Evolutionary conservation across 495 filamentous ascomycete species (phyloP).

Genomic region (Jackrogersella multiformis): DNA sequence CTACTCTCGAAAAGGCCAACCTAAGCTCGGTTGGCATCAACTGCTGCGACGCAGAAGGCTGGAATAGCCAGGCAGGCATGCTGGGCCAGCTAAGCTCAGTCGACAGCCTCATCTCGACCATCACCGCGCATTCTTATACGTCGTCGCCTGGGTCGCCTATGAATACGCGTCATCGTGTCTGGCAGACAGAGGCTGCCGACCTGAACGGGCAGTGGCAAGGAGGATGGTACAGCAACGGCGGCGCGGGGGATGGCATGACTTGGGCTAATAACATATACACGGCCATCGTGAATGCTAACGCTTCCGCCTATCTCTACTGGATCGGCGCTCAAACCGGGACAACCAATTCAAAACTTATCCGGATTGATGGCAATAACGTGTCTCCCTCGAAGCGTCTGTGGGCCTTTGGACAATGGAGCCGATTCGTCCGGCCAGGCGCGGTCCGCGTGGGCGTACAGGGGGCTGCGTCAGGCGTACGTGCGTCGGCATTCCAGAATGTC

Average conservation of each 20-base stretch:
- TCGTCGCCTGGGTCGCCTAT: slow-evolving; percentile 50
- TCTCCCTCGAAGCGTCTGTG: slow-evolving; percentile 56
- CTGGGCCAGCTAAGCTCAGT: slow-evolving; percentile 54
- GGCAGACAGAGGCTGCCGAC: slow-evolving; percentile 65
- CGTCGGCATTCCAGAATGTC: slow-evolving; percentile 57
- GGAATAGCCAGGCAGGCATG: slow-evolving; percentile 52
- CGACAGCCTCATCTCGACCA: slow-evolving; percentile 50
- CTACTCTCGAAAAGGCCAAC: slow-evolving; percentile 54
- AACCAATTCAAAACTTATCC: slow-evolving; percentile 55
- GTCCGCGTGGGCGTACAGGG: slow-evolving; percentile 51
- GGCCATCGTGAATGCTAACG: slow-evolving; percentile 53
- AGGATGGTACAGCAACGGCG: slow-evolving; percentile 56
- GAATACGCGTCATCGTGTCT: slow-evolving; percentile 51
- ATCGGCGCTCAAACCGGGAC: slow-evolving; percentile 56
- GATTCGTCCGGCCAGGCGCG: slow-evolving; percentile 59
- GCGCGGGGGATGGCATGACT: slow-evolving; percentile 56
- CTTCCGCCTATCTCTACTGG: slow-evolving; percentile 64
- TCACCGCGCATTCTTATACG: slow-evolving; percentile 61
- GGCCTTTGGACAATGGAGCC: slow-evolving; percentile 58
- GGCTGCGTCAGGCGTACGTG: slow-evolving; percentile 44
- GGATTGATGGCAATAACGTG: slow-evolving; percentile 45
- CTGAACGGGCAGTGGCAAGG: slow-evolving; percentile 54
- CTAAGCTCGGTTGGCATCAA: slow-evolving; percentile 51
- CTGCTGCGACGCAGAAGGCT: slow-evolving; percentile 65
- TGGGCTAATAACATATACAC: slow-evolving; percentile 64